Percentiles rank a stretch among this genome's conserved stretches.
Evolutionary conservation across 371 early-diverging fungal species (phyloP).

Genomic region (Funneliformis caledonium): DNA sequence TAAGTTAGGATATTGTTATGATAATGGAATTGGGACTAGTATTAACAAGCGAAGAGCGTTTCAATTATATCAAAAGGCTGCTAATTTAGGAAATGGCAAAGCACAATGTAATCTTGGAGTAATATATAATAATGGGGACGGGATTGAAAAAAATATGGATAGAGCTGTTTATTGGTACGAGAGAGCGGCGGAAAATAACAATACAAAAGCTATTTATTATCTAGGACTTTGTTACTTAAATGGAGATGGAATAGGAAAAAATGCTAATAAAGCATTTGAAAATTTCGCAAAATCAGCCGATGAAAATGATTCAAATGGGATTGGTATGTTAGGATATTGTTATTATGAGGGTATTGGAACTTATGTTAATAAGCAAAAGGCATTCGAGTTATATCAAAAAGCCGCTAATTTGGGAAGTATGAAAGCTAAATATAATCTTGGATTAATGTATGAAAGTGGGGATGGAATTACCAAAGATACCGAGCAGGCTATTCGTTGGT

Average conservation of each 20-base stretch:
- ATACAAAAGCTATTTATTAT: constrained; percentile 56
- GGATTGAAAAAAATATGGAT: constrained; percentile 56
- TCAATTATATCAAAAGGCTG: background rate
- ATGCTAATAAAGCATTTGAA: constrained; percentile 58
- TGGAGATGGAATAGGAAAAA: constrained; percentile 62
- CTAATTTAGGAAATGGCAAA: background rate
- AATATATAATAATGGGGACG: constrained; percentile 57
- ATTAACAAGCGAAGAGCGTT: background rate
- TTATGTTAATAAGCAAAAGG: background rate
- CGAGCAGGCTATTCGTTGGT: too few relatives aligned
- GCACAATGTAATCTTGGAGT: constrained; percentile 33
- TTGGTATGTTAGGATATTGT: background rate
- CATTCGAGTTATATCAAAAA: background rate
- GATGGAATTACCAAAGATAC: too few relatives aligned
- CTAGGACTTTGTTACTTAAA: constrained; percentile 77
- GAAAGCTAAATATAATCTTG: background rate
- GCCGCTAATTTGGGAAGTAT: background rate
- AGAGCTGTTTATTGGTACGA: constrained; percentile 69
- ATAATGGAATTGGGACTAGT: constrained; percentile 3
- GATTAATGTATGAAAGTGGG: too few relatives aligned
- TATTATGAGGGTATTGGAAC: background rate
- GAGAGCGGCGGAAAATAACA: constrained; percentile 55
- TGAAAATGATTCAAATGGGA: background rate
- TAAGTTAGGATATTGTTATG: background rate
- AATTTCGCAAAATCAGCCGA: constrained; percentile 54